phyloP scores from a whole-genome alignment of 495 filamentous ascomycete genomes.

The Glonium stellatum region DNA sequence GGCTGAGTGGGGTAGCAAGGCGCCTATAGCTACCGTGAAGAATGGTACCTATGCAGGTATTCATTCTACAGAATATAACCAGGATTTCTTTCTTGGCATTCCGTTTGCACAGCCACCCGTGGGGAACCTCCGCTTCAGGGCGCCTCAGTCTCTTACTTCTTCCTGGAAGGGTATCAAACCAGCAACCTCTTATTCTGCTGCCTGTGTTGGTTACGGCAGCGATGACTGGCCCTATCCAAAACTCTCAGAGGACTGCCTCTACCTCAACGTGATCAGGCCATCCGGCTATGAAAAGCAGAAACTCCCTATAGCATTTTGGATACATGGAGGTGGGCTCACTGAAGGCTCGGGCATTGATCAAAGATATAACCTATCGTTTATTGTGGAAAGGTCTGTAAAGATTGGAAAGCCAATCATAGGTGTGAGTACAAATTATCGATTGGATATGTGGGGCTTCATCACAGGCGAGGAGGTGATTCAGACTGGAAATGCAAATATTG shows the following conservation, averaged over 20 bases:
- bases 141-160: conserved; percentile 48
- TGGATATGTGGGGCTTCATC: conserved; percentile 50
- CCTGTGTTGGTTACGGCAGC: conserved; percentile 41
- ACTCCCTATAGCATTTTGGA: conserved; percentile 61
- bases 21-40: conserved; percentile 23
- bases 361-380: conserved; percentile 47
- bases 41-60: conserved; percentile 35
- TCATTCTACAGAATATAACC: conserved; percentile 26
- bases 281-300: conserved; percentile 45
- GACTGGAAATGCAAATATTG: conserved; percentile 50
- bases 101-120: conserved; percentile 59
- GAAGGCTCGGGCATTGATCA: conserved; percentile 29
- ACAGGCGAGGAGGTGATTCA: conserved; percentile 34
- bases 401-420: conserved; percentile 55
- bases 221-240: conserved; percentile 11
- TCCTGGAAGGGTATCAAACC: conserved; percentile 28
- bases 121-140: conserved; percentile 51
- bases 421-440: conserved; percentile 55
- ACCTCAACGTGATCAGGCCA: conserved; percentile 58
- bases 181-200: conserved; percentile 36
- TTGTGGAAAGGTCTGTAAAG: conserved; percentile 46
- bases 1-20: not conserved
- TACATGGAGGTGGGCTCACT: conserved; percentile 46
- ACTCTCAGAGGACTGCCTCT: conserved; percentile 55
- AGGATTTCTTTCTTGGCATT: conserved; percentile 53